Conservation (phyloP, 1,284 basidiomycete genomes). For the Pseudozyma hubeiensis region DNA sequence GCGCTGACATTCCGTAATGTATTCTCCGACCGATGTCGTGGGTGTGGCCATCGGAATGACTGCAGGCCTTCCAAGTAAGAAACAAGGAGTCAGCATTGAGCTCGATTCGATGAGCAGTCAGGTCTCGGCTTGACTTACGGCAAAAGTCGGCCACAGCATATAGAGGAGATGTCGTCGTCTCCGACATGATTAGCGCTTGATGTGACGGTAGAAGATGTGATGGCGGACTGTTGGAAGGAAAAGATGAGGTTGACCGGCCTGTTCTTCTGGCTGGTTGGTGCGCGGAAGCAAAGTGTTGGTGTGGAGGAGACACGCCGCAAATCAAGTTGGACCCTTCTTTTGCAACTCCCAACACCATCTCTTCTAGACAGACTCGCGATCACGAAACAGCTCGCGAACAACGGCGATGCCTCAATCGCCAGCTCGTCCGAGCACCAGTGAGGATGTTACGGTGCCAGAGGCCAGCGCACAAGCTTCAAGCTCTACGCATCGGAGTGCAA, state of each 20-base stretch:
- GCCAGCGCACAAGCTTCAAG: conserved; percentile 7
- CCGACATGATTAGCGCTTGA: not conserved
- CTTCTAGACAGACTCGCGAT: not conserved
- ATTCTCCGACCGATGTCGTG: conserved; percentile 63
- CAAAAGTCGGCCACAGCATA: conserved; percentile 61
- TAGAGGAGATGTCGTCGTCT: conserved; percentile 23
- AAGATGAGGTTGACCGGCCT: not conserved
- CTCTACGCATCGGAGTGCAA: conserved; percentile 3
- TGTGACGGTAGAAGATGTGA: not conserved
- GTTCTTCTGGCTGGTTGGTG: not conserved
- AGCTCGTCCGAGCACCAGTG: not conserved
- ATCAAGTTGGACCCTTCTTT: conserved; percentile 7
- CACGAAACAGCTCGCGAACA: not conserved
- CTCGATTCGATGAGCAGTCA: not conserved
- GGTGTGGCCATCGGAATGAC: conserved; percentile 67
- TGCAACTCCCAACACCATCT: conserved; percentile 2
- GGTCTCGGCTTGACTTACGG: conserved; percentile 26
- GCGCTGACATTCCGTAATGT: conserved; percentile 66
- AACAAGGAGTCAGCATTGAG: not conserved
- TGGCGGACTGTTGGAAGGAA: not conserved
- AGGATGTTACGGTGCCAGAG: conserved; percentile 1
- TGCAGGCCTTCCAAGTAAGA: conserved; percentile 4
- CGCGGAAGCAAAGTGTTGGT: conserved; percentile 27
- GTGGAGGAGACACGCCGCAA: conserved; percentile 18
- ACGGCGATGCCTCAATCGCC: conserved; percentile 18